Percentiles rank a stretch among this genome's conserved stretches.
These are phyloP conservation scores for Colletotrichum simmondsii DNA, from an alignment of 2,329 filamentous ascomycete species.

Conservation along the genomic window DNA sequence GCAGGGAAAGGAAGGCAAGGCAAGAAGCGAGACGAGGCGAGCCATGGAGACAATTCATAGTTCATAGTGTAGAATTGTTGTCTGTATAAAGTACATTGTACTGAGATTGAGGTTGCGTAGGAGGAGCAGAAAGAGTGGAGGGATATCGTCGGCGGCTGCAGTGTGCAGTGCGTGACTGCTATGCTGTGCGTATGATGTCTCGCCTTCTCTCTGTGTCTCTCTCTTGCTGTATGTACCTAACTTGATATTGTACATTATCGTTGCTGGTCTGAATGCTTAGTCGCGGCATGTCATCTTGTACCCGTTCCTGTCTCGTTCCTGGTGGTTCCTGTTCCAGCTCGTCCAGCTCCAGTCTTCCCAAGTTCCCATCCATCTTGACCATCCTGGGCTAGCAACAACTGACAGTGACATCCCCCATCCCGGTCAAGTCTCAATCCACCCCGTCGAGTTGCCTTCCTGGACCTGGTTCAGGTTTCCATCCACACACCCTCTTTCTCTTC, in stretches of 20 bases:
- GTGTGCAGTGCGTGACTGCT: background rate
- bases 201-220: background rate
- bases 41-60: background rate
- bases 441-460: constrained; percentile 31
- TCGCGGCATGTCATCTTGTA: constrained; percentile 5
- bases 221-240: too few species aligned
- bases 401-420: constrained; percentile 31
- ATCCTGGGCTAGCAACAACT: constrained; percentile 16
- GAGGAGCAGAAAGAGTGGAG: background rate
- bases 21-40: background rate
- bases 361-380: background rate
- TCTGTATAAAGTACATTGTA: background rate
- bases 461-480: constrained; percentile 29
- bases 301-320: background rate
- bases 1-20: background rate
- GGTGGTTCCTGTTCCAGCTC: constrained; percentile 8
- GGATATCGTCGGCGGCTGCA: background rate
- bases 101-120: background rate
- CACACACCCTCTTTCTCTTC: constrained; percentile 22
- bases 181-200: background rate
- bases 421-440: constrained; percentile 31
- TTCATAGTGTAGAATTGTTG: background rate
- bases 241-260: too few species aligned
- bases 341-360: background rate
- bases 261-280: background rate